Evolutionary conservation across 1,284 basidiomycete genomes (phyloP), one percentile per base, ranked within the genome.

Genomic region (Mixia osmundae): DNA sequence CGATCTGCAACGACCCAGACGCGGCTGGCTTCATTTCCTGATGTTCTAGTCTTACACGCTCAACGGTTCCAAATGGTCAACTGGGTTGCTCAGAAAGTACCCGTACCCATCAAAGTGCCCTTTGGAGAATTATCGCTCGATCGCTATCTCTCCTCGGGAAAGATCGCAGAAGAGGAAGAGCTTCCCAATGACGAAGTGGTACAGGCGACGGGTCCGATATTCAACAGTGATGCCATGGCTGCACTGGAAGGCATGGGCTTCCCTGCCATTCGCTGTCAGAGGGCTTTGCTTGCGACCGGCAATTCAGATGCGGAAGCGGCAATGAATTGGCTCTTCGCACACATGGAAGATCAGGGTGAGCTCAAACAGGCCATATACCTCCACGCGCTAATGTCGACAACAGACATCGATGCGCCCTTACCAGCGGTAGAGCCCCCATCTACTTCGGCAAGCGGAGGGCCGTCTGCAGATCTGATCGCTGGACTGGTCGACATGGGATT

Each of bases 41-140:
- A 83, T 18, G 70, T 85, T 2, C 65, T 97, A 0, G 72, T 89
- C 4, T 56, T 99, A 1, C 87, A 94, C 49, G 75, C 83, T 36
- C 80, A 79, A 50, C 87, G 91, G 50, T 95, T 95, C 62, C 79
- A 89, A 57, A 67, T 94, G 5, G 72, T 89, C 37, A 87, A 87
- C 51, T 97, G 89, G 89, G 82, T 97, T 3, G 89, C 91, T 0
- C 69, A 76, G 4, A 97, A 97, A 56, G 67, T 95, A 83, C 80
- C 91, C 45, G 77, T 97, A 19, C 85, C 85, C 0, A 60, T 95
- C 16, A 55, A 69, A n/a, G 60, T 94, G 0, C 73, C 76, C 0
- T 48, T 61, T 5, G 61, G 65, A 5, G 16, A 5, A 2, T 58
- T 87, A 31, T 54, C 60, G 11, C 66, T 95, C 25, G 75, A 78